Percentiles rank a stretch among this genome's conserved stretches.
Conservation (phyloP, 768 basidiomycete species). For the Hygrocybe punicea region DNA sequence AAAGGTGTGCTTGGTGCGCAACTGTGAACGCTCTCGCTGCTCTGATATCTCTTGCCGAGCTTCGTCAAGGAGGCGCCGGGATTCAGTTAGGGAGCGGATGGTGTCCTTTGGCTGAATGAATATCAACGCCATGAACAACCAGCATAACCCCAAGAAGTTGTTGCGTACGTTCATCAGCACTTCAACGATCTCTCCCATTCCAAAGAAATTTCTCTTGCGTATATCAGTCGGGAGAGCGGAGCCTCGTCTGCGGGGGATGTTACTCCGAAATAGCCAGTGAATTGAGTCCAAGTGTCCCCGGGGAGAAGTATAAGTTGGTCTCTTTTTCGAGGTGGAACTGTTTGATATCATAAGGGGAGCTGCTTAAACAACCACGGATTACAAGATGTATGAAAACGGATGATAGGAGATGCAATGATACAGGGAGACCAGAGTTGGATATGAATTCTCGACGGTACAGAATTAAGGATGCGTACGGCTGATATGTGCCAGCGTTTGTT, state of each 20-base stretch:
- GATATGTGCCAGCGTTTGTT: neutral
- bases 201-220: conserved; percentile 71
- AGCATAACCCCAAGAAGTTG: neutral
- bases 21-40: conserved; percentile 59
- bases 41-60: conserved; percentile 72
- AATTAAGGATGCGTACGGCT: neutral
- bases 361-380: neutral
- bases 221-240: conserved; percentile 58
- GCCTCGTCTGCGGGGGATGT: conserved; percentile 62
- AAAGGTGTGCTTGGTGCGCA: conserved; percentile 73
- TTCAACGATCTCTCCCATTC: conserved; percentile 72
- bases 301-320: conserved; percentile 19
- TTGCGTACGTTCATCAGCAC: conserved; percentile 68
- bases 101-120: conserved; percentile 66
- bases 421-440: neutral
- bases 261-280: conserved; percentile 75
- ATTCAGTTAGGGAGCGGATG: conserved; percentile 75
- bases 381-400: neutral
- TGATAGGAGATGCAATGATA: neutral
- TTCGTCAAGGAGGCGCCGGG: conserved; percentile 70
- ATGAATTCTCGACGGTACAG: neutral
- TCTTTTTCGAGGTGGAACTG: conserved; percentile 28
- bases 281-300: conserved; percentile 39
- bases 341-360: conserved; percentile 11
- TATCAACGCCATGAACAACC: conserved; percentile 5